phyloP scores from a whole-genome alignment of 768 basidiomycete species.

The Dioszegia hungarica region DNA sequence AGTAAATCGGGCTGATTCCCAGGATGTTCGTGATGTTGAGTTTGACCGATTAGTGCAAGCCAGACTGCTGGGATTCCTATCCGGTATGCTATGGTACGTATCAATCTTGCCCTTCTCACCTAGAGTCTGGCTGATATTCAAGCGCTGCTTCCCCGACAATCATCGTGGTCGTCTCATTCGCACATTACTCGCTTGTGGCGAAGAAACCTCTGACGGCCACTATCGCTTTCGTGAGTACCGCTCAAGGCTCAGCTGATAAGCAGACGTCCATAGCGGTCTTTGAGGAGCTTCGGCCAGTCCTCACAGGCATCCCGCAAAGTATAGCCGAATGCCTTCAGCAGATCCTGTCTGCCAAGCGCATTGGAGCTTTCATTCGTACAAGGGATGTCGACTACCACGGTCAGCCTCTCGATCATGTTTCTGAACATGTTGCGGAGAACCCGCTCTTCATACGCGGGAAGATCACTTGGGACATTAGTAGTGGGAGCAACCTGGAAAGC shows the following conservation, averaged over 20 bases:
- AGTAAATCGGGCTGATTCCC: too few species aligned
- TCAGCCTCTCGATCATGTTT: neutral
- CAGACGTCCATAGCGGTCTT: slow-evolving; percentile 41
- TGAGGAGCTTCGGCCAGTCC: slow-evolving; percentile 21
- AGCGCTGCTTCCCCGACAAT: slow-evolving; percentile 24
- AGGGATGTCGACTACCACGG: slow-evolving; percentile 30
- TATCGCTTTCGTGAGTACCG: slow-evolving; percentile 34
- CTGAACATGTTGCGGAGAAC: neutral
- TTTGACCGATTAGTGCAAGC: slow-evolving; percentile 17
- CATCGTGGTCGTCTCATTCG: slow-evolving; percentile 33
- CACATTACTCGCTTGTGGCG: slow-evolving; percentile 36
- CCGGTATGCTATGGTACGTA: slow-evolving; percentile 25
- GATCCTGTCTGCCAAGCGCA: slow-evolving; percentile 26
- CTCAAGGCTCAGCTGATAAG: neutral
- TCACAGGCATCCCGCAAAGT: slow-evolving; percentile 15
- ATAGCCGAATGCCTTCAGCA: slow-evolving; percentile 23
- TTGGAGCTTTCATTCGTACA: slow-evolving; percentile 18
- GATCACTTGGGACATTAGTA: slow-evolving; percentile 24
- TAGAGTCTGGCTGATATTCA: neutral
- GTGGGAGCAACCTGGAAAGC: too few species aligned
- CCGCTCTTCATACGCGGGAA: slow-evolving; percentile 19
- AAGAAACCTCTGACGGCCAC: slow-evolving; percentile 26
- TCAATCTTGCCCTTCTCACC: neutral
- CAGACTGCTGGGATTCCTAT: slow-evolving; percentile 11
- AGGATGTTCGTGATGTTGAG: slow-evolving; percentile 25